Evolutionary conservation across 2,329 filamentous ascomycete genomes (phyloP), one percentile per base, ranked within the genome.

Genomic region (Periconia digitata): DNA sequence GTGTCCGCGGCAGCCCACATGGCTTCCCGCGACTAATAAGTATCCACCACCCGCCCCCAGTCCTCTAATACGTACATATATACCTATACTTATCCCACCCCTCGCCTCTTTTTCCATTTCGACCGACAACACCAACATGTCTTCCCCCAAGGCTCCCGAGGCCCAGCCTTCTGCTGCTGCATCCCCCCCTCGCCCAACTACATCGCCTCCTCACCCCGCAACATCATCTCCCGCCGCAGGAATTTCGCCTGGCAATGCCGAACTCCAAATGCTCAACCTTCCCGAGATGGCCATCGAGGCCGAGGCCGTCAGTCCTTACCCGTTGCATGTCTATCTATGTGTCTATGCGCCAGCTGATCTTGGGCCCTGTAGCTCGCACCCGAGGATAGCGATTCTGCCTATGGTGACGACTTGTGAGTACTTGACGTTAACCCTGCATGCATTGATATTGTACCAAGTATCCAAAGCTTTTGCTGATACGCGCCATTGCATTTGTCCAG

Each of bases 361-460:
- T n/a, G 27, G 17, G 5, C 6, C 15, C 15, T 20, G 23, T 39
- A 18, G 35, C 21, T 13, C 36, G 34, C 8, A 8, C 8, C 16
- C 6, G 47, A 46, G 2, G 55, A 58, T 44, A 40, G 41, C 16
- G 58, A 60, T 45, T 59, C 55, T 8, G 51, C 58, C 1, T 54
- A 54, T 38, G 58, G 56, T 12, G 54, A 60, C 23, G 58, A 60
- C 40, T 37, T 57, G 58, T 58, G 43, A 56, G 57, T 51, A 12
- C 15, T 17, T 27, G 23, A 13, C 16, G 16, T 32, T 23, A 8
- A 3, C 6, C 3, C 17, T 40, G 7, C 38, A 21, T 20, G 17
- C n/a, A 17, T 16, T 17, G 35, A 8, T 37, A 15, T 37, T 10
- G 35, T 10, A 8, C 5, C 5, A 15, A 32, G 17, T 8, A 22